A percentile compares a stretch with the other conserved stretches of the same genome.
phyloP scores from a whole-genome alignment of 2,329 filamentous ascomycete genomes.

The Metarhizium album region DNA sequence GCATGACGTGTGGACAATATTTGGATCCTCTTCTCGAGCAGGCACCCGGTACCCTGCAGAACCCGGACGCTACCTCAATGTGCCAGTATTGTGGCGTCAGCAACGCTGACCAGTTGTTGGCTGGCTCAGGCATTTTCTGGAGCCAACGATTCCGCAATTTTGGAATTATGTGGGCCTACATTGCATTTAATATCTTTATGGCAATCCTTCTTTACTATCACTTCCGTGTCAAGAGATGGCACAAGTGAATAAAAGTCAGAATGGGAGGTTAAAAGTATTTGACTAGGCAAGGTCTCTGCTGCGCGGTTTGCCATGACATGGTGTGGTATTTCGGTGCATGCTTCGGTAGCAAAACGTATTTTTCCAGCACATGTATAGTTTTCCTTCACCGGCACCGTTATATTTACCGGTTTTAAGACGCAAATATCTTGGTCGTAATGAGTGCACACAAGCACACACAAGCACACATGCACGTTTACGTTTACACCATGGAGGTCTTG shows the following conservation, averaged over 20 bases:
- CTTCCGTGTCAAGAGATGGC: slow-evolving; percentile 39
- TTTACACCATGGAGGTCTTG: no score
- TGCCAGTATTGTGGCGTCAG: slow-evolving; percentile 59
- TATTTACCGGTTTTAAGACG: no score
- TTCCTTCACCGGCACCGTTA: no score
- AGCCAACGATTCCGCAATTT: slow-evolving; percentile 56
- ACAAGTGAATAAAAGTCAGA: neutral
- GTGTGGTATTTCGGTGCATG: no score
- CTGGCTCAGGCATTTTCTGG: slow-evolving; percentile 35
- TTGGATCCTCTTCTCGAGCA: slow-evolving; percentile 42
- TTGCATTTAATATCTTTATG: slow-evolving; percentile 50
- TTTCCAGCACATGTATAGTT: no score
- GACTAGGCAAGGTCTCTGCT: neutral
- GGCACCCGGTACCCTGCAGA: slow-evolving; percentile 48
- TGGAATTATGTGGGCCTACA: slow-evolving; percentile 57
- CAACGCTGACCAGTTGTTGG: slow-evolving; percentile 50
- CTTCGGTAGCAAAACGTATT: no score
- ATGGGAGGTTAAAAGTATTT: neutral
- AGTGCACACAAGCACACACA: no score
- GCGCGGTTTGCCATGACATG: neutral
- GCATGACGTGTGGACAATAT: slow-evolving; percentile 54
- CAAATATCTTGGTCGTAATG: no score
- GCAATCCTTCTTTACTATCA: slow-evolving; percentile 53
- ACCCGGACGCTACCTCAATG: slow-evolving; percentile 40
- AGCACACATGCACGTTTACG: no score